Base-by-base conservation (phyloP, 1,284 basidiomycete genomes). In the Sanghuangporus sanghuang region DNA sequence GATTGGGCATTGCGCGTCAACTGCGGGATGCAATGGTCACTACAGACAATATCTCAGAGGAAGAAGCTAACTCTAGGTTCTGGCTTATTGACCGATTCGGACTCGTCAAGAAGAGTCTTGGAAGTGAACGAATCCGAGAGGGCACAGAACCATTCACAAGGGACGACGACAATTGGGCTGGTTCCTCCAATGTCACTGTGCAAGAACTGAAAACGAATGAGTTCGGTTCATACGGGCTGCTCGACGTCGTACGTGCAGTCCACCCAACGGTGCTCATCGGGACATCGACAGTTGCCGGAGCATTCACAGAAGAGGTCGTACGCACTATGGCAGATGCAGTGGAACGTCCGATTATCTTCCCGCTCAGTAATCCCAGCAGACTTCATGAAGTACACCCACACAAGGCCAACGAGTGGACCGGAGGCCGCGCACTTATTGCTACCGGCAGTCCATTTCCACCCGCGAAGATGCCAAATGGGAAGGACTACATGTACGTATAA, bases 361-460 rank as follows among this genome's bases (percentile, higher is more conserved):
- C 92, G 11, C 79, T 95, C 68, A 90, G 87, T 57, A 95, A 95
- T 74, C 93, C 92, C 5, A 93, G 87, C 67, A 75, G 79, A 39
- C 78, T 94, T 59, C 86, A 86, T 53, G 92, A 94, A 73, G 89
- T 90, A 1, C 81, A 86, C 65, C 92, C 92, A 2, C 78, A 82
- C 67, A 84, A 92, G 70, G 82, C 87, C 50, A 85, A 86, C 68
- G 78, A 85, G 27, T 95, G 92, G 93, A 89, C 88, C 0, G 73
- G 84, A 3, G 91, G 90, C 3, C 85, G 82, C 70, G 92, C 90
- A 16, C 76, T 94, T 44, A 75, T 94, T 57, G 89, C 91, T 0
- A 93, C 91, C 6, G 92, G 92, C 12, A 91, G 89, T 67, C 92
- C 92, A 0, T 95, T 94, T 77, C 83, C 83, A 5, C 85, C 85